Evolutionary conservation across 2,329 filamentous ascomycete genomes (phyloP), one percentile per base, ranked within the genome.

Genomic region (Hypoxylon sp.): DNA sequence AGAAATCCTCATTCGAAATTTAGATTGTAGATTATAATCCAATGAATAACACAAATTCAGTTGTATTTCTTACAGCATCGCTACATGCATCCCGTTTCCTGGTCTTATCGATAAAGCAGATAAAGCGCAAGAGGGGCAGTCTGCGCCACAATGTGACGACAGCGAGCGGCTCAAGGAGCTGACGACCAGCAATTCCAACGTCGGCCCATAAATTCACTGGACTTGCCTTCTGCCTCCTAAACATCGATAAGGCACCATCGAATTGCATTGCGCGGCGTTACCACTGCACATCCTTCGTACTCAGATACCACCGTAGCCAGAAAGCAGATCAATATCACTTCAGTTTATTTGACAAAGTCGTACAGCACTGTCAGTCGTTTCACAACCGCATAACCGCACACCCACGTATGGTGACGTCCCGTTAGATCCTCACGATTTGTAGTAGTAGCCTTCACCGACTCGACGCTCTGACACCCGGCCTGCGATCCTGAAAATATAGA

Each of bases 121-220:
- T n/a, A n/a, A n/a, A n/a, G 29, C n/a, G n/a, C n/a, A n/a, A 7
- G 66, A 17, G 58, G 58, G 58, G 24, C 35, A 56, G 21, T 39
- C 52, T 67, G 57, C 47, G 68, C 68, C 68, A 70, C 68, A 70
- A 50, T 46, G 68, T 70, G 68, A 70, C 68, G 68, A 68, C 65
- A 68, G 44, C 39, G 54, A 19, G 60, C 48, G 64, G 65, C 68
- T 70, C 42, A 50, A 57, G 60, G 46, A 46, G 37, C 59, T 39
- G 39, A 52, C 46, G 58, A 42, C 56, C 52, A 66, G 29, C 31
- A 54, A 62, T 56, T 66, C 31, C 46, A 47, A 51, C 62, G 21
- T 50, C 42, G 17, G 6, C 35, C 39, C 59, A 56, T 56, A 61
- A 61, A 66, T 57, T 58, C 35, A 37, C 54, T 55, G 2, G 35